These are phyloP conservation scores for Vitis hybrid DNA, from an alignment of 177 flowering plant genomes.

Conservation along the genomic window DNA sequence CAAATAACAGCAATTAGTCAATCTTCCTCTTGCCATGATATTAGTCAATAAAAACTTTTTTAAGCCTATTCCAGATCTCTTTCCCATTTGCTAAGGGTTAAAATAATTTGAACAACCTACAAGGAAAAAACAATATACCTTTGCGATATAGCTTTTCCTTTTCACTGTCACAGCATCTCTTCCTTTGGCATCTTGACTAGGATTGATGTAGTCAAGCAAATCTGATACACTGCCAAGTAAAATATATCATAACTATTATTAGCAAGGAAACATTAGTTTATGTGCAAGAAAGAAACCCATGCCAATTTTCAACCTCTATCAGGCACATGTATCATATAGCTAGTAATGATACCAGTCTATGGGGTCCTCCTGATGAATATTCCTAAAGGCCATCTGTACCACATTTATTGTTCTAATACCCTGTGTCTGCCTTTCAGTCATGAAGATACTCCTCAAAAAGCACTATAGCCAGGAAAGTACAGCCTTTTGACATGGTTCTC, in stretches of 20 bases:
- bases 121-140: constrained; percentile 46
- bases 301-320: too few species aligned
- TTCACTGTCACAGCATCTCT: constrained; percentile 55
- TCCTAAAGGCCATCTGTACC: not conserved
- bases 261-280: not conserved
- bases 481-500: not conserved
- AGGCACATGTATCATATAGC: too few species aligned
- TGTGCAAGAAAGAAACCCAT: not conserved
- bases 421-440: too few species aligned
- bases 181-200: constrained; percentile 62
- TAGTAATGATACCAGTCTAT: not conserved
- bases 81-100: not conserved
- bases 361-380: not conserved
- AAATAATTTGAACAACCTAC: not conserved
- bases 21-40: not conserved
- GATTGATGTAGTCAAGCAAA: constrained; percentile 94
- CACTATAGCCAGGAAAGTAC: too few species aligned
- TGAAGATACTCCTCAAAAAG: too few species aligned
- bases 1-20: not conserved
- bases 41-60: not conserved
- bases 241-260: constrained; percentile 1
- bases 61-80: not conserved
- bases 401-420: not conserved
- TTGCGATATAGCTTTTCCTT: constrained; percentile 56
- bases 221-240: constrained; percentile 81